Base-by-base conservation (phyloP, 805 yeast genomes). In the Spathaspora boniae region DNA sequence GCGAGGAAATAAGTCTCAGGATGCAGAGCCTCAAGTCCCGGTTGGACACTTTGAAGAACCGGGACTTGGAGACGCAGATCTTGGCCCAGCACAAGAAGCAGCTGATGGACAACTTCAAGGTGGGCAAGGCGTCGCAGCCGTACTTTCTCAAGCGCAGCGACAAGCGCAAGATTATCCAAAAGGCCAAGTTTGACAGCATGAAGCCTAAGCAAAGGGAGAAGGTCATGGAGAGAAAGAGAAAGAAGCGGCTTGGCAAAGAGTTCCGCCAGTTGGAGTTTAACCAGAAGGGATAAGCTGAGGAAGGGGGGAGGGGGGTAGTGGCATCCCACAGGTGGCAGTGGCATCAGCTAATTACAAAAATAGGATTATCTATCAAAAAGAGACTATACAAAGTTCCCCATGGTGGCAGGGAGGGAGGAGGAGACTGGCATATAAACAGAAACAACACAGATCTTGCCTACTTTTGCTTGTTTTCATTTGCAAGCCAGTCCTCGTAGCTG, bases 171-270 rank as follows among this genome's bases (percentile, higher is more conserved):
- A 73, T 85, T 57, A 62, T 84, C 23, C 88, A 82, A 49, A 80
- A 81, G 61, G 85, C 84, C 57, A 82, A 81, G 58, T 85, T 81
- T 57, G 89, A 84, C 32, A 62, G 68, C 40, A 80, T 85, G 89
- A 80, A 74, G 60, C 59, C 78, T 9, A 65, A 66, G 33, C 89
- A 84, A 61, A 72, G 88, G 51, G 88, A 82, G 43, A 85, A 82
- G 72, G 85, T 79, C 26, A 76, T 85, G 77, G 93, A 84, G 63
- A 78, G 91, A 64, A 88, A 81, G 78, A 78, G 91, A 58, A 85
- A 81, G 84, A 82, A 77, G 72, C 77, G 80, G 65, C 68, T 80
- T 62, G 89, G 95, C 56, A 78, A 80, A 62, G 94, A 86, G 60
- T 81, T 87, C 70, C 72, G 68, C 48, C 68, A 65, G 47, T 59